Evolutionary conservation across 2,329 filamentous ascomycete genomes (phyloP), one percentile per base, ranked within the genome.

Genomic region (Aureobasidium zeae): DNA sequence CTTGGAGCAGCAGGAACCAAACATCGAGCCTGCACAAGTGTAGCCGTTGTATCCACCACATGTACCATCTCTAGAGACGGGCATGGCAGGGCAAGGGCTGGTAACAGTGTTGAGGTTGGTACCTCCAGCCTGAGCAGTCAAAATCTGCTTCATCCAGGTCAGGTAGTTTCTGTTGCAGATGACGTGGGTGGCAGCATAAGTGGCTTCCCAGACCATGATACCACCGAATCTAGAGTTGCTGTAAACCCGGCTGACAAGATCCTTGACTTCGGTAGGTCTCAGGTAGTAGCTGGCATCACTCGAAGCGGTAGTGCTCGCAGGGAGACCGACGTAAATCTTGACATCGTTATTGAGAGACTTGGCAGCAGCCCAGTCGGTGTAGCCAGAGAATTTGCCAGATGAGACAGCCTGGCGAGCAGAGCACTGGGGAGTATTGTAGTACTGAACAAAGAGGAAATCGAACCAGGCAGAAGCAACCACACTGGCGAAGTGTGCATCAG

Each of bases 171-270:
- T 52, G n/a, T 57, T 64, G 44, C 67, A 63, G 43, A 67, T 61
- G 11, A 57, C 44, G 52, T 74, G 75, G 41, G 60, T 59, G 10
- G 63, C 57, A n/a, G 67, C 66, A 9, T 63, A 62, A 1, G 69
- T 72, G 4, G 72, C 70, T 41, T 77, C 73, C 71, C 72, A 78
- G 4, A 78, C 55, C 74, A 77, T 78, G 29, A 76, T 62, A 59
- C 76, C 76, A 29, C 73, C 75, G 50, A 78, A 78, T 2, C 57
- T 59, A 16, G 60, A 45, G 16, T 61, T 54, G 12, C 54, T 54
- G 48, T 63, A 64, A 49, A 67, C 70, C 30, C 58, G 52, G n/a
- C 58, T 51, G 17, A 76, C 57, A 41, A 77, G 50, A 2, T 54
- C 52, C 42, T 66, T 56, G 2, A 67, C 71, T 47, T 76, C 65